phyloP scores from a whole-genome alignment of 148 eudicot genomes.

The Spergularia marina region DNA sequence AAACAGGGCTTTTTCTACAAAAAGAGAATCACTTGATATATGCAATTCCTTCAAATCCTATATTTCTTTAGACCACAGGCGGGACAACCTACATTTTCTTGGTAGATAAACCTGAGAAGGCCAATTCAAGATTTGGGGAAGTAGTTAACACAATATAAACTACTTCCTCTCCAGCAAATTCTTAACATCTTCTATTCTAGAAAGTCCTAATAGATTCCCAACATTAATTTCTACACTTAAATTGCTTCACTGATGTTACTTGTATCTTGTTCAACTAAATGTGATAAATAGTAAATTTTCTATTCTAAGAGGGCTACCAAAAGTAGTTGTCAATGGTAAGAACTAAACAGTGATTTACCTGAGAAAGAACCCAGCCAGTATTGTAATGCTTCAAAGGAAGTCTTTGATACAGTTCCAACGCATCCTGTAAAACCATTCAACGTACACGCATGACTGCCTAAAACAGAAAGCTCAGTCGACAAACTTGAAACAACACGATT shows the following conservation, averaged over 20 bases:
- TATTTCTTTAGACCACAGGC: not conserved
- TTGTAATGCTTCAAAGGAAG: constrained; percentile 85
- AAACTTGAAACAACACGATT: not conserved
- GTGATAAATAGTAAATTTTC: no score
- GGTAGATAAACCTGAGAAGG: not conserved
- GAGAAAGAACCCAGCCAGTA: constrained; percentile 97
- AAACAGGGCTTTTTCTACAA: no score
- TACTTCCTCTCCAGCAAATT: not conserved
- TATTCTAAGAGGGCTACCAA: no score
- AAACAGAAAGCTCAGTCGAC: not conserved
- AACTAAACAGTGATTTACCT: constrained; percentile 39
- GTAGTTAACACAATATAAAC: not conserved
- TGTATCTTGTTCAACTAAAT: no score
- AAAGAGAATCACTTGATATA: not conserved
- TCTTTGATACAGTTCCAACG: constrained; percentile 65
- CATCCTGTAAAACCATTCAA: constrained; percentile 58
- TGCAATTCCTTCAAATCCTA: not conserved
- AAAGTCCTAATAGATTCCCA: no score
- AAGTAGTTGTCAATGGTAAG: not conserved
- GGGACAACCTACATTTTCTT: not conserved
- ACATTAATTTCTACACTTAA: no score
- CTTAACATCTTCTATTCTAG: no score
- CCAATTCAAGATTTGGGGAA: not conserved
- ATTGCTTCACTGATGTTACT: no score
- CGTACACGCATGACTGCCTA: not conserved